phyloP scores from a whole-genome alignment of 129 eudicot genomes.

The Gnaphalium uliginosum region DNA sequence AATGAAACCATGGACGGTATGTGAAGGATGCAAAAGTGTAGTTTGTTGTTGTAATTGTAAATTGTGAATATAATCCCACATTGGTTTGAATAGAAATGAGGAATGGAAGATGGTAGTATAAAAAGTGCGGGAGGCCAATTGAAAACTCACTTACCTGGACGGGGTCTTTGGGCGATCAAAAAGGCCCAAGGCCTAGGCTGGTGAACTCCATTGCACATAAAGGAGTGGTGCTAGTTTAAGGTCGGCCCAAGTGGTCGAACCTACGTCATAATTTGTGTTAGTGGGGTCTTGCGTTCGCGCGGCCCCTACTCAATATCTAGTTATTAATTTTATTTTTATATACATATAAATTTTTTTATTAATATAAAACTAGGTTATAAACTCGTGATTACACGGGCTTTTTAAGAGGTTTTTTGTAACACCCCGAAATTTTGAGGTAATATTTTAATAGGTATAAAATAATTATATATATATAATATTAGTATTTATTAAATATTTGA shows the following conservation, averaged over 20 bases:
- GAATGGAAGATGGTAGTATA: background rate
- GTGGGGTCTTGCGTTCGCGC: background rate
- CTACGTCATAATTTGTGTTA: background rate
- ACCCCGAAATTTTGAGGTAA: no score
- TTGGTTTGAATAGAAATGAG: background rate
- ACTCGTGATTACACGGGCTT: no score
- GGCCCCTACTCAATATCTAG: background rate
- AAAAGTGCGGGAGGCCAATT: background rate
- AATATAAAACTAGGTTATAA: no score
- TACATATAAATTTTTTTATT: no score
- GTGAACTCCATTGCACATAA: background rate
- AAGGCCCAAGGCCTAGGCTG: slow-evolving; percentile 1
- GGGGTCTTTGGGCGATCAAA: background rate
- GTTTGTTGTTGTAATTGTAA: background rate
- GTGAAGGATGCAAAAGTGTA: background rate
- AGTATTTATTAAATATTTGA: no score
- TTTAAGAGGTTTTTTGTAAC: no score
- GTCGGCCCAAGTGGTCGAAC: background rate
- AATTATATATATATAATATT: no score
- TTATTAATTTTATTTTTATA: no score
- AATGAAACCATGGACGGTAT: background rate
- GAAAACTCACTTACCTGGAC: background rate
- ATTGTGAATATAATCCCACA: background rate
- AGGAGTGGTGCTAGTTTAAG: background rate
- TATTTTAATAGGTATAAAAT: no score